Conservation (phyloP, 2,329 filamentous ascomycete genomes). For the Parastagonospora avenae region DNA sequence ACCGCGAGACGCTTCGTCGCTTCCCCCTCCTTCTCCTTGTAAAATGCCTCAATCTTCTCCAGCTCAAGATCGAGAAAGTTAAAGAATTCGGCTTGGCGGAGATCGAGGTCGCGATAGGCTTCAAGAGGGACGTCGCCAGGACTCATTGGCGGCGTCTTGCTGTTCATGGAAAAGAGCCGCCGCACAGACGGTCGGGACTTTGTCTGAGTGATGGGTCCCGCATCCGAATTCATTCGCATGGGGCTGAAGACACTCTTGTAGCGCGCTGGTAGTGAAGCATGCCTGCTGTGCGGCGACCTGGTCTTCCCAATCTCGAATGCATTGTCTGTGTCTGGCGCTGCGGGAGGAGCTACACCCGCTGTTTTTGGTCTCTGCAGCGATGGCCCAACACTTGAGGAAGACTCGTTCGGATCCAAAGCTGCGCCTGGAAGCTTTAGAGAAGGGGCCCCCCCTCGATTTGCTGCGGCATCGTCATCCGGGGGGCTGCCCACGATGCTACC, state of each 20-base stretch:
- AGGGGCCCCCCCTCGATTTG: constrained; percentile 41
- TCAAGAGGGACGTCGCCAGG: constrained; percentile 59
- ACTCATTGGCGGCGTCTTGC: constrained; percentile 41
- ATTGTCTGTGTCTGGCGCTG: constrained; percentile 30
- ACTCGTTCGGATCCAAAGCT: constrained; percentile 56
- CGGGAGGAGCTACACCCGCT: constrained; percentile 22
- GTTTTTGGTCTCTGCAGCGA: constrained; percentile 23
- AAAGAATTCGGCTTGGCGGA: constrained; percentile 84
- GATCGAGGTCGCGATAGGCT: constrained; percentile 68
- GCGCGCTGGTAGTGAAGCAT: constrained; percentile 31
- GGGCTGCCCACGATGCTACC: constrained; percentile 68
- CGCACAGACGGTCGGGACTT: constrained; percentile 45
- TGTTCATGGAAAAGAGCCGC: constrained; percentile 52
- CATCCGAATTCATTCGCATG: constrained; percentile 49
- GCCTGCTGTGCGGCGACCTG: constrained; percentile 36
- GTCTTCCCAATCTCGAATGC: constrained; percentile 54
- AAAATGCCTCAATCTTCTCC: constrained; percentile 90
- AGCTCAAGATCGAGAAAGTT: constrained; percentile 82
- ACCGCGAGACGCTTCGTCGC: constrained; percentile 72
- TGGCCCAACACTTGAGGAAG: constrained; percentile 21
- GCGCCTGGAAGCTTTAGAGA: constrained; percentile 67
- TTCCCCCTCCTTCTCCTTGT: constrained; percentile 84
- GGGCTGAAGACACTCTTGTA: constrained; percentile 48
- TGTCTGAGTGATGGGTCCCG: constrained; percentile 24
- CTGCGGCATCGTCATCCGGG: constrained; percentile 18